These are phyloP conservation scores for Talaromyces ruber DNA, from an alignment of 495 filamentous ascomycete genomes.

Conservation along the genomic window DNA sequence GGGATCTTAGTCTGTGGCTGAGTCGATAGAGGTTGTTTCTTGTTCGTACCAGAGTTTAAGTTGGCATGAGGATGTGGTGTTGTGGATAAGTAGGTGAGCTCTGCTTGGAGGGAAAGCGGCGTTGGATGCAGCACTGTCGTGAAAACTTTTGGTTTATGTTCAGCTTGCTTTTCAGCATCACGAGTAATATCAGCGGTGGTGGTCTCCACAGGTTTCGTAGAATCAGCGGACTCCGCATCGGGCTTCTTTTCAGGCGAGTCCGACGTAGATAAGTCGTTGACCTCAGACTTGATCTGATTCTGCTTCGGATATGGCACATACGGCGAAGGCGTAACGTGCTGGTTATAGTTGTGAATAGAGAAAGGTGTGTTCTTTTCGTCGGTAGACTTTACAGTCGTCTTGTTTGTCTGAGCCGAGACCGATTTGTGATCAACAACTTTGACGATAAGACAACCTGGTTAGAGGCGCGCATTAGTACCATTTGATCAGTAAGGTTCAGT, in stretches of 20 bases:
- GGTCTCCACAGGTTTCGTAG: slow-evolving; percentile 14
- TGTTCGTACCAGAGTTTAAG: slow-evolving; percentile 12
- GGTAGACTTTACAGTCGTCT: slow-evolving; percentile 40
- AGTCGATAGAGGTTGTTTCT: slow-evolving; percentile 23
- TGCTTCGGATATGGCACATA: slow-evolving; percentile 72
- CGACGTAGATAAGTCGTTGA: slow-evolving; percentile 15
- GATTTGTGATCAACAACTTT: slow-evolving; percentile 80
- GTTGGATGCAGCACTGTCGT: slow-evolving; percentile 86
- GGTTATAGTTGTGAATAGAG: slow-evolving; percentile 85
- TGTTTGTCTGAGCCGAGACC: slow-evolving; percentile 44
- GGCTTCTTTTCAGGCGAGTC: slow-evolving; percentile 18
- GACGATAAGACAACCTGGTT: slow-evolving; percentile 77
- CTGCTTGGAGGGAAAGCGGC: slow-evolving; percentile 58
- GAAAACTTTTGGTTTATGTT: slow-evolving; percentile 53
- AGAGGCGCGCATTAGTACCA: background rate
- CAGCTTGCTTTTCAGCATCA: slow-evolving; percentile 32
- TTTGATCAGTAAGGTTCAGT: background rate
- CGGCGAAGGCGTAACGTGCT: slow-evolving; percentile 78
- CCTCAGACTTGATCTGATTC: slow-evolving; percentile 34
- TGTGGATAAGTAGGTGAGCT: slow-evolving; percentile 65
- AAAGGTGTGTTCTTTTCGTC: slow-evolving; percentile 60
- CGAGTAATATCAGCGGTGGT: slow-evolving; percentile 3
- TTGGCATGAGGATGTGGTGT: slow-evolving; percentile 51
- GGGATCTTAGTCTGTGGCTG: slow-evolving; percentile 26
- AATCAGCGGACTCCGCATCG: slow-evolving; percentile 13